phyloP scores from a whole-genome alignment of 345 rosid genomes.

The Linum usitatissimum region DNA sequence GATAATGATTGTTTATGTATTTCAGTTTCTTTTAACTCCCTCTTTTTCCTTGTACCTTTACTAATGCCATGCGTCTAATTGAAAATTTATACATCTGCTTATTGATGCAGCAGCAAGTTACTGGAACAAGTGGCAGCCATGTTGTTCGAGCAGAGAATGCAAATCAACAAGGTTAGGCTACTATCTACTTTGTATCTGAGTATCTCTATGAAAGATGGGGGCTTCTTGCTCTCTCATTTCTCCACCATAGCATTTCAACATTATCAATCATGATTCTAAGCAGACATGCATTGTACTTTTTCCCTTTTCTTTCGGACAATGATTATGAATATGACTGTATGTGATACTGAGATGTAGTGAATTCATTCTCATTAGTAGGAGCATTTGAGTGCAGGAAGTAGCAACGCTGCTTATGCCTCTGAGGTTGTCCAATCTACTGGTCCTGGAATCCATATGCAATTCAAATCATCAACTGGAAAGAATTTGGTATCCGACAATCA shows the following conservation, averaged over 20 bases:
- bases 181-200: neutral
- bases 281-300: neutral
- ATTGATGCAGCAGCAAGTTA: conserved; percentile 39
- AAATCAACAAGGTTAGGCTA: conserved; percentile 56
- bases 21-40: neutral
- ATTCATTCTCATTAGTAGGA: conserved; percentile 11
- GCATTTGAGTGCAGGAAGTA: conserved; percentile 32
- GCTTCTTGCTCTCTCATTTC: conserved; percentile 5
- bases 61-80: neutral
- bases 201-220: no score
- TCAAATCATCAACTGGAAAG: conserved; percentile 45
- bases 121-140: conserved; percentile 56
- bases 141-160: conserved; percentile 38
- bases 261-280: neutral
- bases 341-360: neutral
- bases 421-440: conserved; percentile 35
- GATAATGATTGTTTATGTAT: neutral
- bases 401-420: conserved; percentile 35
- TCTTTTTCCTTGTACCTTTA: neutral
- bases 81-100: neutral
- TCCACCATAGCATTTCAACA: conserved; percentile 14
- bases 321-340: conserved; percentile 1
- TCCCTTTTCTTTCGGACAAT: neutral
- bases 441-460: conserved; percentile 46
- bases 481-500: conserved; percentile 36